A percentile compares a stretch with the other conserved stretches of the same genome.
Evolutionary conservation across 2,329 filamentous ascomycete species (phyloP).

Genomic region (Calonectria ilicicola): DNA sequence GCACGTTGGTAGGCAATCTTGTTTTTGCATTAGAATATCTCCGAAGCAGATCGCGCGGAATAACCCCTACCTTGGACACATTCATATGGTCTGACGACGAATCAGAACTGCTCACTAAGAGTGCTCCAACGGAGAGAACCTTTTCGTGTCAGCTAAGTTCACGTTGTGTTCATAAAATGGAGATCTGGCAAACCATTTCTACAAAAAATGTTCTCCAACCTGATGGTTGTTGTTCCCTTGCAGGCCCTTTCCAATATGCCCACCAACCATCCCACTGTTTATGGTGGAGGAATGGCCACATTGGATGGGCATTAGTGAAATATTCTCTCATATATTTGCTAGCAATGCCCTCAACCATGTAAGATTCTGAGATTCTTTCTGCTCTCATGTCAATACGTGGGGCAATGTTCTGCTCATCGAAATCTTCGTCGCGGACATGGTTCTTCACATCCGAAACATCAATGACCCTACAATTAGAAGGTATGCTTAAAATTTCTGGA

Average conservation of each 20-base stretch:
- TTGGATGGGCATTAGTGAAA: background rate
- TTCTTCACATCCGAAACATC: background rate
- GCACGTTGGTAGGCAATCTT: background rate
- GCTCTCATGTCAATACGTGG: background rate
- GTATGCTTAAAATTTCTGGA: background rate
- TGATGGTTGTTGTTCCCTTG: background rate
- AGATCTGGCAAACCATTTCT: background rate
- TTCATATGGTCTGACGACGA: background rate
- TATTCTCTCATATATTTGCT: background rate
- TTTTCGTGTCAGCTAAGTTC: background rate
- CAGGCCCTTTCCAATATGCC: background rate
- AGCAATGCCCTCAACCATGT: background rate
- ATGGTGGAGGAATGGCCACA: background rate
- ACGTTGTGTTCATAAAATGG: too few relatives aligned
- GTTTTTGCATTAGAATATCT: background rate
- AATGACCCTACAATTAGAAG: background rate
- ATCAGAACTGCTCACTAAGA: background rate
- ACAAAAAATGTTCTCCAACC: background rate
- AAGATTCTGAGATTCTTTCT: background rate
- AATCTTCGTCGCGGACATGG: background rate
- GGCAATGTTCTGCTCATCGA: too few relatives aligned
- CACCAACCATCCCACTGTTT: constrained; percentile 4
- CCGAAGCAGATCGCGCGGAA: too few relatives aligned
- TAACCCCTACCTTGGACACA: background rate
- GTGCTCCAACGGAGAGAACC: background rate